Evolutionary conservation across 139 green algal genomes (phyloP).

Genomic region (Gonium pectorale): DNA sequence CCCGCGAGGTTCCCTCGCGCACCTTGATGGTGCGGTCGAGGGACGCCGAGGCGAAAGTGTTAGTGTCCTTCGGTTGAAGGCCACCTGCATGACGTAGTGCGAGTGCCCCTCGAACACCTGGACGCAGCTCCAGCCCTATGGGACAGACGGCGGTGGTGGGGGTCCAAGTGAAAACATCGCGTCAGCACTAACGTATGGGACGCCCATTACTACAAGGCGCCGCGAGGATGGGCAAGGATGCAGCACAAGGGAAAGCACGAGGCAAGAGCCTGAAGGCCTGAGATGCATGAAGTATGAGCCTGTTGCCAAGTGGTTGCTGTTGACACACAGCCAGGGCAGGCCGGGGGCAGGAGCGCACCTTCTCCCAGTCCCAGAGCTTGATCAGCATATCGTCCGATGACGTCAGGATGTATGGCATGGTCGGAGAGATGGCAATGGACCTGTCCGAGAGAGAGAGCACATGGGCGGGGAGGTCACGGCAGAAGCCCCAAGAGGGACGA

Average conservation of each 20-base stretch:
- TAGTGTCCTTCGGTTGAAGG: constrained; percentile 99
- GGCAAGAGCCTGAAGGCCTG: no score
- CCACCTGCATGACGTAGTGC: constrained; percentile 99
- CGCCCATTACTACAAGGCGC: no score
- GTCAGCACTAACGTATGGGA: no score
- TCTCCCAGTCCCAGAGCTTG: constrained; percentile 99
- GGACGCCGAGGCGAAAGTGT: constrained; percentile 98
- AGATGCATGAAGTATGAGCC: no score
- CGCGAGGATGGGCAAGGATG: no score
- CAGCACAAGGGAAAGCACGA: no score
- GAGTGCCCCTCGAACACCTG: constrained; percentile 99
- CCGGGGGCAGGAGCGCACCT: no score
- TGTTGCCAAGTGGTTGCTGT: no score
- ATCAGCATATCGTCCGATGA: constrained; percentile 99
- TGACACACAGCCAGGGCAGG: no score
- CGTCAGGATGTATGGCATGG: constrained; percentile 93
- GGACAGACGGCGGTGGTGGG: no score
- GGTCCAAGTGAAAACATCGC: no score
- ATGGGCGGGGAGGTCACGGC: background rate
- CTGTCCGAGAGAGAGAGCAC: constrained; percentile 17
- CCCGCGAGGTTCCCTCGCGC: background rate
- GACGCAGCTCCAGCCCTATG: constrained; percentile 88
- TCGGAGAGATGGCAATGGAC: constrained; percentile 94
- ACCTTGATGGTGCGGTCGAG: constrained; percentile 98
- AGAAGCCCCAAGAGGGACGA: no score